A percentile compares a stretch with the other conserved stretches of the same genome.
phyloP scores from a whole-genome alignment of 2,329 filamentous ascomycete species.

The Ophiocordyceps camponoti-leonardi region DNA sequence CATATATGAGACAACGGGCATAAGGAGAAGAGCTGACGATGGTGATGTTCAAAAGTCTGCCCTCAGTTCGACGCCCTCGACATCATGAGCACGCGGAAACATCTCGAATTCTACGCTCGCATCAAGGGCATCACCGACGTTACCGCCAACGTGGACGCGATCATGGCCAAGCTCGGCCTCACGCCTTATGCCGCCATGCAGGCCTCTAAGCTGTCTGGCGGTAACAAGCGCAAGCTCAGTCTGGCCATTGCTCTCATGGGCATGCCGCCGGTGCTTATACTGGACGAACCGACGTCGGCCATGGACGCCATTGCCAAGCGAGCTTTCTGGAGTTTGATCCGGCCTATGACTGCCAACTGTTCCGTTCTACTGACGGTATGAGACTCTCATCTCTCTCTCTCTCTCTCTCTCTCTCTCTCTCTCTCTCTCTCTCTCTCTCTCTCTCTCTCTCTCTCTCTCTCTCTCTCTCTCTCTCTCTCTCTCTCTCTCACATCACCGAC shows the following conservation, averaged over 20 bases:
- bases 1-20: neutral
- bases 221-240: slow-evolving; percentile 73
- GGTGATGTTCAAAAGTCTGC: slow-evolving; percentile 34
- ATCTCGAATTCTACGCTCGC: slow-evolving; percentile 65
- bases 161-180: slow-evolving; percentile 59
- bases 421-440: neutral
- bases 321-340: slow-evolving; percentile 71
- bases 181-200: slow-evolving; percentile 49
- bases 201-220: slow-evolving; percentile 61
- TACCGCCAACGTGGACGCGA: slow-evolving; percentile 52
- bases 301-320: slow-evolving; percentile 78
- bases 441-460: neutral
- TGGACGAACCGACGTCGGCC: slow-evolving; percentile 70
- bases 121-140: slow-evolving; percentile 58
- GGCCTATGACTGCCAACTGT: slow-evolving; percentile 51
- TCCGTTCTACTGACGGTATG: slow-evolving; percentile 52
- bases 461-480: neutral
- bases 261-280: slow-evolving; percentile 62
- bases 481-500: neutral
- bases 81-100: slow-evolving; percentile 66
- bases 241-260: slow-evolving; percentile 77
- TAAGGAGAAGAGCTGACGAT: neutral
- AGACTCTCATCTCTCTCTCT: neutral
- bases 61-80: slow-evolving; percentile 74
- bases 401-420: neutral